Evolutionary conservation across 2,329 filamentous ascomycete genomes (phyloP), one percentile per base, ranked within the genome.

Genomic region (Karstenula rhodostoma): DNA sequence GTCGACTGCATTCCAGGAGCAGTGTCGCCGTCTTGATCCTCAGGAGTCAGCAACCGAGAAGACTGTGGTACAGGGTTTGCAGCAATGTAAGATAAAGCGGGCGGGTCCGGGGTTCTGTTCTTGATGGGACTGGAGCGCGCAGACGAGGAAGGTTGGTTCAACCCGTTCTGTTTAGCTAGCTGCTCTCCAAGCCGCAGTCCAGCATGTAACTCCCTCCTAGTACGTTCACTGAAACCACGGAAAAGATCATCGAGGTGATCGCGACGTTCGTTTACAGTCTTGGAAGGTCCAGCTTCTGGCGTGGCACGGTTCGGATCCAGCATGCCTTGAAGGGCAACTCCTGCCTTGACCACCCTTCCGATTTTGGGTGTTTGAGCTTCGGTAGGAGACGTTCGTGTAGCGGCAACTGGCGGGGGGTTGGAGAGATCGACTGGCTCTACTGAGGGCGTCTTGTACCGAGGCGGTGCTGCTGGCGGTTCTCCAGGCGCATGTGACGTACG

Each of bases 131-230:
- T 70, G 3, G 69, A 68, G 1, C 58, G 46, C 25, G 61, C 59
- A 25, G 64, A 67, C 9, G 66, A 63, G 19, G 66, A 61, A 12
- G 65, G 57, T 47, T 61, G 61, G 15, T 60, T 62, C 37, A 48
- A 59, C 27, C 72, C 63, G 13, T 51, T 61, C 33, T 73, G 67
- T 55, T 58, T 44, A 23, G 76, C 76, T 50, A 80, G 67, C 49
- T 77, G 75, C 57, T 79, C 73, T 27, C 78, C 78, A 33, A 79
- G 70, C 40, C 74, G 72, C 33, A 80, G 66, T 33, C 76, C 75
- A 52, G 77, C 73, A 44, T 75, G 77, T 13, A 80, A 64, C 46
- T 80, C 74, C 58, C 70, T 71, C 57, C 75, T 71, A 8, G 77
- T 78, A 4, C 75, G 73, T 53, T 77, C 73, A 55, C 77, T 76